Evolutionary conservation across 2,329 filamentous ascomycete genomes (phyloP).

Genomic region (Sporothrix euskadiensis): DNA sequence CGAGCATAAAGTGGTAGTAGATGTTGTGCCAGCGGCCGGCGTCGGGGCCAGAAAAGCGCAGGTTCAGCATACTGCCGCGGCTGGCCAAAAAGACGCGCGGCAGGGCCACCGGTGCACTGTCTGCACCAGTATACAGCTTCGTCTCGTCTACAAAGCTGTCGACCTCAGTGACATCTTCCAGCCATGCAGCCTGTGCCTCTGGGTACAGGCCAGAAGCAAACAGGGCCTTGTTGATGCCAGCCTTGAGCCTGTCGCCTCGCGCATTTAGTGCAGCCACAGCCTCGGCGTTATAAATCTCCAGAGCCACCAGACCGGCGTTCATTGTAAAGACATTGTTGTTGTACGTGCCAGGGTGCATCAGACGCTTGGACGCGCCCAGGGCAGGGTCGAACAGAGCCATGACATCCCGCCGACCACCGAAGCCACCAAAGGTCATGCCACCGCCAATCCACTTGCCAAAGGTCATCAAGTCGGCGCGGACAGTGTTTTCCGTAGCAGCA

Average conservation of each 20-base stretch:
- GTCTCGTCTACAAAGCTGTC: conserved; percentile 27
- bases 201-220: conserved; percentile 36
- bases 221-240: conserved; percentile 37
- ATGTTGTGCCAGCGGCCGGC: conserved; percentile 31
- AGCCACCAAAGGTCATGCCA: conserved; percentile 59
- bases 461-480: conserved; percentile 59
- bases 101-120: conserved; percentile 21
- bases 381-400: conserved; percentile 70
- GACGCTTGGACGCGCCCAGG: conserved; percentile 55
- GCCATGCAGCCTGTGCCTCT: conserved; percentile 25
- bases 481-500: conserved; percentile 50
- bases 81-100: conserved; percentile 33
- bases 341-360: conserved; percentile 61
- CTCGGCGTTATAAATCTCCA: conserved; percentile 42
- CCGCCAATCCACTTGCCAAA: conserved; percentile 62
- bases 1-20: conserved; percentile 36
- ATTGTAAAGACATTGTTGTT: conserved; percentile 64
- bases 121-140: conserved; percentile 20
- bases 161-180: conserved; percentile 27
- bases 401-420: conserved; percentile 60
- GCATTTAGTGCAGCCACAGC: conserved; percentile 39
- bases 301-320: conserved; percentile 51
- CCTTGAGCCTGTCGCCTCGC: conserved; percentile 38
- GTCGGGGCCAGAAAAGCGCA: conserved; percentile 44
- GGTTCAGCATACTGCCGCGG: conserved; percentile 39